A percentile compares a stretch with the other conserved stretches of the same genome.
phyloP scores from a whole-genome alignment of 306 rosid species.

The Begonia loranthoides region DNA sequence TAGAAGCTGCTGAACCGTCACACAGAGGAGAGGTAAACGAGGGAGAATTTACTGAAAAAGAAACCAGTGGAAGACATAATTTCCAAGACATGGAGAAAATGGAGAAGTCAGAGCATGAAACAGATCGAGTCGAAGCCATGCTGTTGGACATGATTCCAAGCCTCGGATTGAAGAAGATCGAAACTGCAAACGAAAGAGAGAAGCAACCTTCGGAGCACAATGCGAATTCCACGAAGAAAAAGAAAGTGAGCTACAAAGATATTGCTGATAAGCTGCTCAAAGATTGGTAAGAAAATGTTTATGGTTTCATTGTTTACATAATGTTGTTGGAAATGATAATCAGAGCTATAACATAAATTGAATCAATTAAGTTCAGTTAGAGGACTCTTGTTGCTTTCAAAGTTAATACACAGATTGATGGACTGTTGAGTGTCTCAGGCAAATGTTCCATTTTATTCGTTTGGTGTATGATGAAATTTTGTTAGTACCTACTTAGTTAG shows the following conservation, averaged over 20 bases:
- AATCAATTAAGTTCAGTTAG: too few species aligned
- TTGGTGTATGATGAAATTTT: too few species aligned
- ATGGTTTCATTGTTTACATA: too few species aligned
- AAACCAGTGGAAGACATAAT: constrained; percentile 19
- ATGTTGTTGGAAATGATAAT: too few species aligned
- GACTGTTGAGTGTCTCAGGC: too few species aligned
- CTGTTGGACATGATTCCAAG: constrained; percentile 72
- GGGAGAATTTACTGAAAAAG: constrained; percentile 22
- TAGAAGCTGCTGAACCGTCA: constrained; percentile 18
- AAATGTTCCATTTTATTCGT: too few species aligned
- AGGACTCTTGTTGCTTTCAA: too few species aligned
- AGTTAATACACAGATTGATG: too few species aligned
- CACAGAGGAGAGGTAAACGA: constrained; percentile 8
- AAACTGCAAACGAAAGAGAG: constrained; percentile 11
- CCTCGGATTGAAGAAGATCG: constrained; percentile 32
- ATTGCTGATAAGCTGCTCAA: constrained; percentile 53
- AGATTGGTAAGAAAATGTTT: constrained; percentile 38
- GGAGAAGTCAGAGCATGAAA: constrained; percentile 28
- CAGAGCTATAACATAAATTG: too few species aligned
- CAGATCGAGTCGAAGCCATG: constrained; percentile 78
- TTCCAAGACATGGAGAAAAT: constrained; percentile 11
- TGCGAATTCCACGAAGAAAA: constrained; percentile 44
- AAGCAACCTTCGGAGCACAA: constrained; percentile 22
- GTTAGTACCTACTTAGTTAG: too few species aligned
- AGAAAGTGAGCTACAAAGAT: constrained; percentile 84